A percentile compares a stretch with the other conserved stretches of the same genome.
phyloP scores from a whole-genome alignment of 1,284 basidiomycete species.

The Phellinidium pouzarii region DNA sequence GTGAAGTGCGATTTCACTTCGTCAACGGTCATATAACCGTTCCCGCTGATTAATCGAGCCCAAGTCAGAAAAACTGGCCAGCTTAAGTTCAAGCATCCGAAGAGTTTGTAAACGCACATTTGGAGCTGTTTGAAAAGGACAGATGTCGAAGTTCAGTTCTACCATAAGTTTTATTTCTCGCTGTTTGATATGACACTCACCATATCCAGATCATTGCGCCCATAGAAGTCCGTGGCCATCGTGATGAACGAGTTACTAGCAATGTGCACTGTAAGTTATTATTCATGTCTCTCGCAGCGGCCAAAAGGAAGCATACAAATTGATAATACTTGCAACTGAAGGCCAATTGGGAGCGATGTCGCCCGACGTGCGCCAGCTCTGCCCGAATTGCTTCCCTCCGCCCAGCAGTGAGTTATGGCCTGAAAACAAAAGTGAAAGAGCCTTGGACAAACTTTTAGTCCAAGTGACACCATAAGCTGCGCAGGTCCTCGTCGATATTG shows the following conservation, averaged over 20 bases:
- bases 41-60: constrained; percentile 49
- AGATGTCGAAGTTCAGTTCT: no score
- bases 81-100: not conserved
- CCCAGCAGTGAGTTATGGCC: no score
- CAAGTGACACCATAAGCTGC: constrained; percentile 30
- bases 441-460: constrained; percentile 25
- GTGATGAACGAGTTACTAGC: constrained; percentile 38
- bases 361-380: constrained; percentile 53
- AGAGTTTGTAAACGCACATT: constrained; percentile 33
- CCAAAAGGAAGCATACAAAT: constrained; percentile 29
- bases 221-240: constrained; percentile 52
- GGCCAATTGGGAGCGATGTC: constrained; percentile 40
- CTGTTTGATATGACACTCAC: constrained; percentile 28
- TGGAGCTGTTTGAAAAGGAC: constrained; percentile 38
- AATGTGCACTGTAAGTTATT: not conserved
- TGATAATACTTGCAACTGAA: constrained; percentile 35
- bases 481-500: constrained; percentile 33
- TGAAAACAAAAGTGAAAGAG: not conserved
- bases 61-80: no score
- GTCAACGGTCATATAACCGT: constrained; percentile 48
- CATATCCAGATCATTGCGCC: constrained; percentile 56
- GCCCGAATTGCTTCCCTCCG: constrained; percentile 45
- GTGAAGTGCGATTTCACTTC: constrained; percentile 60
- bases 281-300: not conserved
- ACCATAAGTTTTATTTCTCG: no score